Evolutionary conservation across 1,284 basidiomycete genomes (phyloP).

Genomic region (Caloboletus inedulis): DNA sequence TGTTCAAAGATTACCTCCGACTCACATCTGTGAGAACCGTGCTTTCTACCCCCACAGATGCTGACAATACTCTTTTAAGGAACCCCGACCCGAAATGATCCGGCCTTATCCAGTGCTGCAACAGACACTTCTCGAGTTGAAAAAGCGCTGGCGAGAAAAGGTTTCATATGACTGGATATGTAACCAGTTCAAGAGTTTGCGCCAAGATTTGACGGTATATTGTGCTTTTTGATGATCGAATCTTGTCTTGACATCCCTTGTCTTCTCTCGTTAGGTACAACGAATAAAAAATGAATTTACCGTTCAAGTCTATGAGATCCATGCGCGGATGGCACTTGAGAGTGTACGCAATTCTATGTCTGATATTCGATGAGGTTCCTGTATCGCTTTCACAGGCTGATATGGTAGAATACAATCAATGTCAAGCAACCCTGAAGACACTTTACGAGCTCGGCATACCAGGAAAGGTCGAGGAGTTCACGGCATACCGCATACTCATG

Average conservation of each 20-base stretch:
- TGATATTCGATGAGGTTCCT: conserved; percentile 13
- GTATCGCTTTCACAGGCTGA: conserved; percentile 62
- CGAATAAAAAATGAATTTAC: conserved; percentile 99
- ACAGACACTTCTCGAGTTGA: conserved; percentile 84
- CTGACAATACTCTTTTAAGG: conserved; percentile 46
- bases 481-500: conserved; percentile 97
- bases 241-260: conserved; percentile 22
- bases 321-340: conserved; percentile 95
- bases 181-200: conserved; percentile 96
- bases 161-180: conserved; percentile 91
- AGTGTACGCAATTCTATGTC: conserved; percentile 53
- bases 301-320: conserved; percentile 96
- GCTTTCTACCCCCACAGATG: not conserved
- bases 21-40: conserved; percentile 75
- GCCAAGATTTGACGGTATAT: conserved; percentile 95
- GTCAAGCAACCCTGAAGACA: conserved; percentile 86
- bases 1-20: conserved; percentile 96
- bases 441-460: conserved; percentile 92
- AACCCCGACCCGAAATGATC: conserved; percentile 93
- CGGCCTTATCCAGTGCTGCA: conserved; percentile 85
- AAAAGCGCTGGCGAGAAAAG: conserved; percentile 85
- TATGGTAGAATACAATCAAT: conserved; percentile 99
- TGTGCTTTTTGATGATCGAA: conserved; percentile 7
- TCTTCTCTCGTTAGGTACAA: conserved; percentile 72
- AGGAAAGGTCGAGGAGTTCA: conserved; percentile 92